Percentiles rank a stretch among this genome's conserved stretches.
Evolutionary conservation across 2,329 filamentous ascomycete species (phyloP).

Genomic region (Aureobasidium mangrovei): DNA sequence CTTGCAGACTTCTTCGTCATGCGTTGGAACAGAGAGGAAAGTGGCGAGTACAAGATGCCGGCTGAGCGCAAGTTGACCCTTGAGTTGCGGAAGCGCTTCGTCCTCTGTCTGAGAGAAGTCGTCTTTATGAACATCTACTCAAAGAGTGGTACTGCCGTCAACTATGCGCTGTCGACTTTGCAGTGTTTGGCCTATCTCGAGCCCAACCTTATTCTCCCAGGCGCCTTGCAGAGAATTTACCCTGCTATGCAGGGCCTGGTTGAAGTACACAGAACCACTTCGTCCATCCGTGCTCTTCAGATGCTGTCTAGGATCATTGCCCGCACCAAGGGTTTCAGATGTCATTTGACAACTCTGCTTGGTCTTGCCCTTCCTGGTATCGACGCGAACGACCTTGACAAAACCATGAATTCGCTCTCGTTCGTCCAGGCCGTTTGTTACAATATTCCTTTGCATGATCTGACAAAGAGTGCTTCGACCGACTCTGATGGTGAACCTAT

Average conservation of each 20-base stretch:
- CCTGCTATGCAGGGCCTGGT: constrained; percentile 93
- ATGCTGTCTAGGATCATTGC: constrained; percentile 88
- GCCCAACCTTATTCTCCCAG: constrained; percentile 82
- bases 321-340: constrained; percentile 89
- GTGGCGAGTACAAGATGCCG: constrained; percentile 81
- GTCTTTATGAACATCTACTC: constrained; percentile 98
- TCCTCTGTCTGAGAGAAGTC: constrained; percentile 79
- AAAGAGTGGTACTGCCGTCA: constrained; percentile 86
- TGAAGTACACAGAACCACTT: constrained; percentile 92
- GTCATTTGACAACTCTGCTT: constrained; percentile 89
- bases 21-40: constrained; percentile 92
- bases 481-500: constrained; percentile 25
- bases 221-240: constrained; percentile 90
- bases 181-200: constrained; percentile 87
- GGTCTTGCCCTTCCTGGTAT: constrained; percentile 89
- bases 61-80: constrained; percentile 68
- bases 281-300: constrained; percentile 83
- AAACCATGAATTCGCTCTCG: constrained; percentile 87
- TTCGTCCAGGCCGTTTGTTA: constrained; percentile 96
- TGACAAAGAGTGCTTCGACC: constrained; percentile 50
- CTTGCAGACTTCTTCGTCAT: constrained; percentile 94
- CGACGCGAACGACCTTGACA: constrained; percentile 94
- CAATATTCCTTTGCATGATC: constrained; percentile 83
- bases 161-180: constrained; percentile 81
- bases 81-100: constrained; percentile 79